Conservation (phyloP, 306 rosid species). For the Cicer cuneatum region DNA sequence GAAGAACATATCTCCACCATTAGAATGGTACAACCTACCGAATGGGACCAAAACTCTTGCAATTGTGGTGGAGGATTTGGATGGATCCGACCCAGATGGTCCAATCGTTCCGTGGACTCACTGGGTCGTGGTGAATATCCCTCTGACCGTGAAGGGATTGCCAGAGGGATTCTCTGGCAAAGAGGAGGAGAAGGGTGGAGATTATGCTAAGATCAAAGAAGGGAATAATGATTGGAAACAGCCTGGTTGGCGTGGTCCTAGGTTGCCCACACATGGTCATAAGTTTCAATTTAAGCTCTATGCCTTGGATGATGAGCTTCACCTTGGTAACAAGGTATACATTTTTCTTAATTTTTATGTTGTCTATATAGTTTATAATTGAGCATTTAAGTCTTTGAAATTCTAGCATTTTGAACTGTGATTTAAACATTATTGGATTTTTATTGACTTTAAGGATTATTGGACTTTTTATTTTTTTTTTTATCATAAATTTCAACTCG, state of each 20-base stretch:
- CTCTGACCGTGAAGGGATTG: conserved; percentile 57
- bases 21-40: conserved; percentile 89
- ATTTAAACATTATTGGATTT: no score
- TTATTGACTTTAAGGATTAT: no score
- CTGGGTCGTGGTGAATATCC: conserved; percentile 79
- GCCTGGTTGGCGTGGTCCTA: conserved; percentile 84
- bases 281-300: conserved; percentile 72
- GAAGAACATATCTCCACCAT: conserved; percentile 78
- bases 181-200: conserved; percentile 60
- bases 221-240: conserved; percentile 69
- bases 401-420: no score
- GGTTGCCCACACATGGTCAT: conserved; percentile 69
- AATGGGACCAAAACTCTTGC: conserved; percentile 70
- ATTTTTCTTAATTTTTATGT: background rate
- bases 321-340: conserved; percentile 73
- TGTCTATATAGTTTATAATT: background rate
- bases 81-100: conserved; percentile 63
- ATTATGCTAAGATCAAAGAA: conserved; percentile 57
- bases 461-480: no score
- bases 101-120: conserved; percentile 77
- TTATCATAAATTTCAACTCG: no score
- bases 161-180: conserved; percentile 84
- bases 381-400: no score
- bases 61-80: conserved; percentile 75
- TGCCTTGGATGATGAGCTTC: conserved; percentile 71